Evolutionary conservation across 2,329 filamentous ascomycete species (phyloP).

Genomic region (Trichoderma atrobrunneum): DNA sequence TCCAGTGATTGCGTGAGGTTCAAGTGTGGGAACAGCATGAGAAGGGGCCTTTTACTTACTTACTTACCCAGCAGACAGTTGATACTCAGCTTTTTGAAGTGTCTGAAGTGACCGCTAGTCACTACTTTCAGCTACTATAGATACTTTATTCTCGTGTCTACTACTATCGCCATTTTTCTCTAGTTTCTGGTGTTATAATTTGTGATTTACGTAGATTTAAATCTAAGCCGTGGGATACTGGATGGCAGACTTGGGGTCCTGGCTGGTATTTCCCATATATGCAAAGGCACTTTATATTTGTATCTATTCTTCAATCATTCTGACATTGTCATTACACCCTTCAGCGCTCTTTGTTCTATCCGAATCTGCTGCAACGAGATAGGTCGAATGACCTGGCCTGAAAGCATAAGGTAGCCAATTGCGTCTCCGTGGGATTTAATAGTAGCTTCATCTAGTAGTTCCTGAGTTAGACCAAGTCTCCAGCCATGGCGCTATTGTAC

Average conservation of each 20-base stretch:
- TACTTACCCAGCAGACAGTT: too few relatives aligned
- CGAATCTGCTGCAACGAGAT: slow-evolving; percentile 22
- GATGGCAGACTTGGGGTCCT: too few relatives aligned
- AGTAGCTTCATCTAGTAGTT: slow-evolving; percentile 16
- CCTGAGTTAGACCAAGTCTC: slow-evolving; percentile 9
- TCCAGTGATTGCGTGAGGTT: too few relatives aligned
- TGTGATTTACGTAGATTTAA: too few relatives aligned
- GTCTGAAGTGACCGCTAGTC: too few relatives aligned
- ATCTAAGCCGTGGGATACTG: too few relatives aligned
- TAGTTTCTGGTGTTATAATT: background rate
- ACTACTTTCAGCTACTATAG: too few relatives aligned
- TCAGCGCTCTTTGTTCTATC: slow-evolving; percentile 18
- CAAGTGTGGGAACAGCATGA: too few relatives aligned
- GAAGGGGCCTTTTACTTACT: too few relatives aligned
- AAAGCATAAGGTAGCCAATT: slow-evolving; percentile 22
- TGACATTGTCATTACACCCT: background rate
- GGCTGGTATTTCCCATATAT: background rate
- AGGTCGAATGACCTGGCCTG: slow-evolving; percentile 17
- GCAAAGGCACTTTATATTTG: background rate
- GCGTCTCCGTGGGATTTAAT: slow-evolving; percentile 24
- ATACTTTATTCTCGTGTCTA: too few relatives aligned
- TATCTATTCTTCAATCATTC: background rate
- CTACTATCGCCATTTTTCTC: too few relatives aligned
- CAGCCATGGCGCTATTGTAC: background rate
- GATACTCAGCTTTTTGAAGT: too few relatives aligned